Conservation (phyloP, 345 rosid genomes). For the Adansonia digitata region DNA sequence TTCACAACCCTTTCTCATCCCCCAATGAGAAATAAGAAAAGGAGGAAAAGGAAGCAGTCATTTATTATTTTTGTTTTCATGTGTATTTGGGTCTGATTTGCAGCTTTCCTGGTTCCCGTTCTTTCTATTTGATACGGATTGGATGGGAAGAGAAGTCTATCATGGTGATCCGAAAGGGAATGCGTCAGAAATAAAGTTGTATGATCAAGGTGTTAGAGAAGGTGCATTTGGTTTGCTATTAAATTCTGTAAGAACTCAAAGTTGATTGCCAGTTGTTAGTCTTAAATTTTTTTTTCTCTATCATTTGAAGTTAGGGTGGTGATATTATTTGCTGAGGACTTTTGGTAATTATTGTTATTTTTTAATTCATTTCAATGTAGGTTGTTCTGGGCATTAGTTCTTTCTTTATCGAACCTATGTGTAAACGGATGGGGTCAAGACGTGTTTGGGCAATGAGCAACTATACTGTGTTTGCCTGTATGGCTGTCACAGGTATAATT, state of each 20-base stretch:
- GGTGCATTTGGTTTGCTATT: conserved; percentile 99
- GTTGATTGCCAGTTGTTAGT: conserved; percentile 26
- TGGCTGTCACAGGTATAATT: conserved; percentile 77
- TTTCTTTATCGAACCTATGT: conserved; percentile 84
- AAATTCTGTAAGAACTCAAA: conserved; percentile 88
- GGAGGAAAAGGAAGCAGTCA: background rate
- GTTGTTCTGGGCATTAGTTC: conserved; percentile 96
- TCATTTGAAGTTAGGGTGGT: background rate
- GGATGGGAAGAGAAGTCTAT: conserved; percentile 99
- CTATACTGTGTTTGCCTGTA: conserved; percentile 75
- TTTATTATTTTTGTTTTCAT: conserved; percentile 10
- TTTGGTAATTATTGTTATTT: background rate
- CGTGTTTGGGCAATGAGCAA: conserved; percentile 93
- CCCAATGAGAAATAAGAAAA: background rate
- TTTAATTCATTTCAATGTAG: conserved; percentile 26
- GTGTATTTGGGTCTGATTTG: conserved; percentile 25
- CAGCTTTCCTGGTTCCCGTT: conserved; percentile 98
- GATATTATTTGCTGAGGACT: background rate
- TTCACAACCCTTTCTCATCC: background rate
- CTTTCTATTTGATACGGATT: conserved; percentile 94
- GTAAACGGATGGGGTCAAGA: conserved; percentile 68
- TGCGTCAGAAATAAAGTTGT: conserved; percentile 46
- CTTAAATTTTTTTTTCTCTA: background rate
- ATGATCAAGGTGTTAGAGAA: conserved; percentile 88
- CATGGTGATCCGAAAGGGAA: conserved; percentile 83